Evolutionary conservation across 441 rosid species (phyloP).

Genomic region (Populus trichocarpa): DNA sequence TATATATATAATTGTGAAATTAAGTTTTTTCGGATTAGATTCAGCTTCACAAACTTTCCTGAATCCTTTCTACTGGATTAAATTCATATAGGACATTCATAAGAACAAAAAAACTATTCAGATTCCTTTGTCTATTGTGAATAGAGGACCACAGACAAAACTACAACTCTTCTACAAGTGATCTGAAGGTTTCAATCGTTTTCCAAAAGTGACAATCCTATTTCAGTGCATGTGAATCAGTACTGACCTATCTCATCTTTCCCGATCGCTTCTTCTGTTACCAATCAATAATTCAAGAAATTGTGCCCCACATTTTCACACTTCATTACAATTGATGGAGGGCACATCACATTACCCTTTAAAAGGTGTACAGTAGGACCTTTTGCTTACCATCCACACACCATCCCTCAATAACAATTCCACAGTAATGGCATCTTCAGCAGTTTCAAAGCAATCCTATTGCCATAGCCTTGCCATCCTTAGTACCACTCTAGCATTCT

Average conservation of each 20-base stretch:
- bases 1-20: neutral
- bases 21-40: neutral
- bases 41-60: neutral
- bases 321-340: neutral
- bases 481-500: neutral
- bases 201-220: neutral
- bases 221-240: conserved; percentile 4
- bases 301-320: neutral
- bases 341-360: conserved; percentile 3
- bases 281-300: conserved; percentile 17
- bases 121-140: neutral
- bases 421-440: conserved; percentile 6
- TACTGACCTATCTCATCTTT: conserved; percentile 8
- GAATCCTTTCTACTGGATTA: neutral
- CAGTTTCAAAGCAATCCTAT: conserved; percentile 5
- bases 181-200: neutral
- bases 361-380: neutral
- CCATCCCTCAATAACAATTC: neutral
- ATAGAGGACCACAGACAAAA: neutral
- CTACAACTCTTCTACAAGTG: neutral
- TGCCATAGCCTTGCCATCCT: conserved; percentile 1
- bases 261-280: neutral
- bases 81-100: neutral
- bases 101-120: neutral
- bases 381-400: neutral